These are phyloP conservation scores for Neospermospora avenae DNA, from an alignment of 2,329 filamentous ascomycete species.

Conservation along the genomic window DNA sequence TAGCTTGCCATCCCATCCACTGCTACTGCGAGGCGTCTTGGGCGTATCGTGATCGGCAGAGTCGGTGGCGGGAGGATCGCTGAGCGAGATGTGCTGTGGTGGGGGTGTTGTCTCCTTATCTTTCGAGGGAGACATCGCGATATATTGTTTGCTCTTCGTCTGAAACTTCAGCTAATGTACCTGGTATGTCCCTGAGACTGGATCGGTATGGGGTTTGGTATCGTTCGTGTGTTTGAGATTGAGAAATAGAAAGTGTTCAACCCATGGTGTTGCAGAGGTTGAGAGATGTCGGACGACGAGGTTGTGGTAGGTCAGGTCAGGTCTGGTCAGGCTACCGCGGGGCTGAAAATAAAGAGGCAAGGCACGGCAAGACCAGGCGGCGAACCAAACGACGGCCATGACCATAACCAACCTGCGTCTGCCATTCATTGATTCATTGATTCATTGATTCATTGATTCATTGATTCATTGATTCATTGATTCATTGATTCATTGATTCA, in stretches of 20 bases:
- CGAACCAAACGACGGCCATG: slow-evolving; percentile 1
- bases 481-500: too few species aligned
- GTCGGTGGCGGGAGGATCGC: slow-evolving; percentile 16
- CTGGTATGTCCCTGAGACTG: not conserved
- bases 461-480: too few species aligned
- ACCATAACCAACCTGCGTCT: too few species aligned
- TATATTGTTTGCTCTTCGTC: not conserved
- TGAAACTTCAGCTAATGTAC: not conserved
- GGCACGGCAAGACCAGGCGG: not conserved
- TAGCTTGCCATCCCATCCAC: slow-evolving; percentile 82
- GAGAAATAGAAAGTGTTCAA: not conserved
- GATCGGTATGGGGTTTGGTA: not conserved
- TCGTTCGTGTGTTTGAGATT: not conserved
- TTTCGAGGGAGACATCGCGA: slow-evolving; percentile 22
- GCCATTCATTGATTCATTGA: too few species aligned
- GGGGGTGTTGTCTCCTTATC: slow-evolving; percentile 19
- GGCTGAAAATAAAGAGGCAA: not conserved
- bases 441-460: too few species aligned
- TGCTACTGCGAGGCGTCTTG: slow-evolving; percentile 47
- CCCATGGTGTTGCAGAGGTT: slow-evolving; percentile 3
- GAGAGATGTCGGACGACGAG: not conserved
- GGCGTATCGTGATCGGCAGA: slow-evolving; percentile 28
- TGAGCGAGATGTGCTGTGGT: slow-evolving; percentile 29
- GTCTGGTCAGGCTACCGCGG: not conserved
- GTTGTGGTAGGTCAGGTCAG: not conserved